phyloP scores from a whole-genome alignment of 1,139 yeast species.

The Sugiyamaella pinicola region DNA sequence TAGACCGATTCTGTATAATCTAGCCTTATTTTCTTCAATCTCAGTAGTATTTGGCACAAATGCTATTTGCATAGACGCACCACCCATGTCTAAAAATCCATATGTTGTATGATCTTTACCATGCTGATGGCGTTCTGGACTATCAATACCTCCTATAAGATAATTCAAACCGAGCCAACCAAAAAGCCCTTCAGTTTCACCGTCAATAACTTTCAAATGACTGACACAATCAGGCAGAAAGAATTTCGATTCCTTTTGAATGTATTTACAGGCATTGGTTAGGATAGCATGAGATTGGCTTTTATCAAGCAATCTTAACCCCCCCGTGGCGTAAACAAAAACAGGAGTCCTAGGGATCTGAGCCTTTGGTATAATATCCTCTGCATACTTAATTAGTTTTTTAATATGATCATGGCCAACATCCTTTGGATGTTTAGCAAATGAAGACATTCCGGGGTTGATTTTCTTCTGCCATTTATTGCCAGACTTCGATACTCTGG shows the following conservation, averaged over 20 bases:
- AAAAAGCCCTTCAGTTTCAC: constrained; percentile 76
- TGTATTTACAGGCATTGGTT: constrained; percentile 56
- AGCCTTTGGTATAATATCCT: constrained; percentile 60
- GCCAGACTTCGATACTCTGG: constrained; percentile 51
- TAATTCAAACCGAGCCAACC: constrained; percentile 83
- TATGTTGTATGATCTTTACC: constrained; percentile 61
- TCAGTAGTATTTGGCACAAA: constrained; percentile 69
- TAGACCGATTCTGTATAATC: constrained; percentile 55
- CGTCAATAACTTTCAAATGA: constrained; percentile 71
- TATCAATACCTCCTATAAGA: constrained; percentile 59
- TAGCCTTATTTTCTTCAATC: constrained; percentile 55
- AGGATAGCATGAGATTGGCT: constrained; percentile 56
- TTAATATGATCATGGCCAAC: constrained; percentile 62
- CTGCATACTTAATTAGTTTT: constrained; percentile 55
- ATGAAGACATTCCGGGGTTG: constrained; percentile 69
- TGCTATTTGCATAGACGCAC: constrained; percentile 83
- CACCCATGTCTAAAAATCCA: constrained; percentile 85
- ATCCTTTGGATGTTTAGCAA: constrained; percentile 51
- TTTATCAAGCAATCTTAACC: constrained; percentile 66
- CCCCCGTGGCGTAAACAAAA: constrained; percentile 79
- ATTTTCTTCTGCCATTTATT: constrained; percentile 62
- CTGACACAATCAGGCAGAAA: constrained; percentile 52
- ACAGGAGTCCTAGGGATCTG: constrained; percentile 76
- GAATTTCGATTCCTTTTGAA: constrained; percentile 56
- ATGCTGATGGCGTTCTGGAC: constrained; percentile 52